Evolutionary conservation across 164 flowering plant species (phyloP), one percentile per base, ranked within the genome.

Genomic region (Vitis rotundifolia): DNA sequence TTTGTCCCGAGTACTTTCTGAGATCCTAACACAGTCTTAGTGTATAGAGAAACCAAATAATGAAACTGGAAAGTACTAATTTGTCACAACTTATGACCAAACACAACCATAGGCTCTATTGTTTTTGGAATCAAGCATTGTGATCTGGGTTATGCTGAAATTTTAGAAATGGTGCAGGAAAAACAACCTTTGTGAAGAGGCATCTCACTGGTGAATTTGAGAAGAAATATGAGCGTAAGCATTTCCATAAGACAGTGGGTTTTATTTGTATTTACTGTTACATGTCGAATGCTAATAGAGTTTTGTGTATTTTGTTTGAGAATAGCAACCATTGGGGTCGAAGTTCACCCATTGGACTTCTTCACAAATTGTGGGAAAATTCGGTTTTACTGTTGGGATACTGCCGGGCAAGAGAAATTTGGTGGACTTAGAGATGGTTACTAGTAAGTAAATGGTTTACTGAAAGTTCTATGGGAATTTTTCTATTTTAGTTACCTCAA

Each of bases 361-460:
- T 80, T 72, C 68, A 88, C 91, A 0, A 88, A 88, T 62, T 83
- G 89, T 56, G 91, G 91, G 1, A 80, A 80, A 60, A 84, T 88
- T 63, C 75, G 91, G 15, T 86, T 86, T 67, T 84, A 88, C 72
- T 88, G 91, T 71, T 88, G 91, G 91, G 91, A 88, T 75, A 88
- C 91, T 15, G 91, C 91, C 59, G 91, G 91, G 2, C 91, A 88
- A 66, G 89, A 88, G 80, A 86, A 84, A 57, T 86, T 86, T 58
- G 91, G 91, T 61, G 91, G 89, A 69, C 83, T 88, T 9, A 70
- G 91, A 61, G 91, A 88, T 77, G 91, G 91, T 58, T 88, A 88
- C 72, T 88, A 88, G 91, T 88, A 76, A 81, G 89, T 77, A 11
- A 44, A 54, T 57, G 7, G 44, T 37, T 37, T 37, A 37, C 44